Evolutionary conservation across 495 filamentous ascomycete genomes (phyloP), one percentile per base, ranked within the genome.

Genomic region (Talaromyces trachyspermus): DNA sequence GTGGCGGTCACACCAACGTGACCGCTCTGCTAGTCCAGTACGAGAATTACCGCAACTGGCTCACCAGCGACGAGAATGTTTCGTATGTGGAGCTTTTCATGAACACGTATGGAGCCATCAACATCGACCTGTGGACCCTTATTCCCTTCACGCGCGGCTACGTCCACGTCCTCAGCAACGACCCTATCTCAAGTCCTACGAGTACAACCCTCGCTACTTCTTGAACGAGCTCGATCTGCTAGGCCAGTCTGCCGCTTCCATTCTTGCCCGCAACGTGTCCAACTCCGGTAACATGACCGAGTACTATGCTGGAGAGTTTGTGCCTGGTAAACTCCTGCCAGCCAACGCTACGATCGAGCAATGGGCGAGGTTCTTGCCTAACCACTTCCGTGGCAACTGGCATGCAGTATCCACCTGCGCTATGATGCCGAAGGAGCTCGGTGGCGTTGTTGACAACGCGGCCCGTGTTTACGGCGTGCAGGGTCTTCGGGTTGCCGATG

Each of bases 91-190:
- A 63, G 41, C 52, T 63, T 10, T 63, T 63, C 46, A 15, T 63
- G 5, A 58, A 63, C 2, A 50, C 54, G 1, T 59, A 65, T 20
- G 65, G 63, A 8, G 51, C 57, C 11, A 66, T 68, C 17, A 59
- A 62, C 32, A 52, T 79, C 12, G 45, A 58, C 19, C 49, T 59
- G 8, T 68, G 61, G 10, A 62, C 80, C n/a, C 43, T 67, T 0
- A 62, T 77, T 0, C 75, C 77, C 0, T 61, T 70, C 8, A 79
- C 75, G 0, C 65, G 75, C 5, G 79, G 79, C n/a, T 76, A 57
- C 36, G 66, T 78, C 2, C 70, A 68, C 12, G 71, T 82, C 52
- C 47, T 53, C 1, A 60, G 55, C 5, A 48, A 55, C 12, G 57
- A 68, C 46, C 73, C 1, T 49, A 51, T 11, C 62, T 68, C 39